Evolutionary conservation across 2,329 filamentous ascomycete species (phyloP), one percentile per base, ranked within the genome.

Genomic region (Thielaviopsis ethacetica): DNA sequence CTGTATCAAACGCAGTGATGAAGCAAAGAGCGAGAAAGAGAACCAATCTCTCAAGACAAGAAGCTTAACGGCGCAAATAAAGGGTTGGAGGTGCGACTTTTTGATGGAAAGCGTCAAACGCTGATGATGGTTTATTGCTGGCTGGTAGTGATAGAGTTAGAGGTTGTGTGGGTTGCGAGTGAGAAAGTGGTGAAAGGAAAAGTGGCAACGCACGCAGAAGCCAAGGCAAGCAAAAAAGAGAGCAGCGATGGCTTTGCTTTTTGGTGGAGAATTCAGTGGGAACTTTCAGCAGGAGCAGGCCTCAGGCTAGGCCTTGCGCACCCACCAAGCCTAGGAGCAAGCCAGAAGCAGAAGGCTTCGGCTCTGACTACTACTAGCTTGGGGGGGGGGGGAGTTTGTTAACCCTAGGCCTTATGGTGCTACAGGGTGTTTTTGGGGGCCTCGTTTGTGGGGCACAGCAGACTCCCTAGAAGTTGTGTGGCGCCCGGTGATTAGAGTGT

Each of bases 171-270:
- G 51, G 26, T 24, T 50, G 44, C 19, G 54, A 26, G 38, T 24
- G 53, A 34, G 30, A 50, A 56, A 21, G 26, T 47, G 22, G 26
- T 30, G 17, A 24, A 41, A 52, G 50, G 56, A 58, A 58, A 58
- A 58, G 56, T 58, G 56, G 51, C 56, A 53, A 53, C 26, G 52
- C 54, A 56, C n/a, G n/a, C n/a, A n/a, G n/a, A 26, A 54, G 30
- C 53, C 44, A 17, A 54, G 52, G 52, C 24, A 47, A 21, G 9
- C 54, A 41, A 41, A 30, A 17, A 54, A 54, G 30, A 54, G 6
- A 21, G n/a, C 53, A 54, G 24, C 51, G 13, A 34, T 24, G 19
- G 22, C n/a, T 34, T 54, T 54, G 22, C n/a, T 34, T 54, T 54
- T 54, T 54, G 53, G 53, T 54, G 53, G 53, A 55, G 53, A 55